Conservation (phyloP, 192 early-diverging fungal genomes). For the Spinellus fusiger region DNA sequence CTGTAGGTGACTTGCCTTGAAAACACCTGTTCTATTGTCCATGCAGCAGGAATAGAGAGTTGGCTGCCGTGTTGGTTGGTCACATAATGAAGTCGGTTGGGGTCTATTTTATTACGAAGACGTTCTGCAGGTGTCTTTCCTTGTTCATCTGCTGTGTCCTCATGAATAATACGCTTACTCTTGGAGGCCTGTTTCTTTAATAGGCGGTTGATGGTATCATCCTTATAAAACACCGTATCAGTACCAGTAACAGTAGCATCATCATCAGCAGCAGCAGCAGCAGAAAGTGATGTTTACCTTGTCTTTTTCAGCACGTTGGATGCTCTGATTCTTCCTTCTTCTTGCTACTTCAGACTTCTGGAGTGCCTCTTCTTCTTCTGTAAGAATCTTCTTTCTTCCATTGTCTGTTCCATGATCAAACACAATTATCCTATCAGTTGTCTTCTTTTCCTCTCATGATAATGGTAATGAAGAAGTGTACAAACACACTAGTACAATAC, state of each 20-base stretch:
- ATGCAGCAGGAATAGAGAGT: slow-evolving; percentile 9
- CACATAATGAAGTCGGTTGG: slow-evolving; percentile 10
- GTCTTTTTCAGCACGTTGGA: slow-evolving; percentile 71
- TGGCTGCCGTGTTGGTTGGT: neutral
- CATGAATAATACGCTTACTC: slow-evolving; percentile 45
- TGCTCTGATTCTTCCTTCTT: slow-evolving; percentile 71
- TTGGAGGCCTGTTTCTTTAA: slow-evolving; percentile 78
- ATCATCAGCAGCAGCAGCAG: too few relatives aligned
- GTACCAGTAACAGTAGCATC: neutral
- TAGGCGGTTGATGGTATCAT: slow-evolving; percentile 72
- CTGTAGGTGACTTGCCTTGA: neutral
- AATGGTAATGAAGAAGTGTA: neutral
- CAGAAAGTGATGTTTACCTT: too few relatives aligned
- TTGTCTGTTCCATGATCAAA: slow-evolving; percentile 33
- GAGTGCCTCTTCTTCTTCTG: slow-evolving; percentile 65
- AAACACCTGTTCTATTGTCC: slow-evolving; percentile 12
- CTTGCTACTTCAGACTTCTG: slow-evolving; percentile 69
- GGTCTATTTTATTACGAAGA: slow-evolving; percentile 5
- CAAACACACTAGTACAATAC: slow-evolving; percentile 21
- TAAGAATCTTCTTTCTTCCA: slow-evolving; percentile 54
- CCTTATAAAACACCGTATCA: neutral
- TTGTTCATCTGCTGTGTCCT: slow-evolving; percentile 22
- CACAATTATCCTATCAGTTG: neutral
- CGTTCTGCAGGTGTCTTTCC: slow-evolving; percentile 4
- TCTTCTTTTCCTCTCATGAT: neutral